A percentile compares a stretch with the other conserved stretches of the same genome.
phyloP scores from a whole-genome alignment of 2,329 filamentous ascomycete species.

The Aspergillus novoparasiticus region DNA sequence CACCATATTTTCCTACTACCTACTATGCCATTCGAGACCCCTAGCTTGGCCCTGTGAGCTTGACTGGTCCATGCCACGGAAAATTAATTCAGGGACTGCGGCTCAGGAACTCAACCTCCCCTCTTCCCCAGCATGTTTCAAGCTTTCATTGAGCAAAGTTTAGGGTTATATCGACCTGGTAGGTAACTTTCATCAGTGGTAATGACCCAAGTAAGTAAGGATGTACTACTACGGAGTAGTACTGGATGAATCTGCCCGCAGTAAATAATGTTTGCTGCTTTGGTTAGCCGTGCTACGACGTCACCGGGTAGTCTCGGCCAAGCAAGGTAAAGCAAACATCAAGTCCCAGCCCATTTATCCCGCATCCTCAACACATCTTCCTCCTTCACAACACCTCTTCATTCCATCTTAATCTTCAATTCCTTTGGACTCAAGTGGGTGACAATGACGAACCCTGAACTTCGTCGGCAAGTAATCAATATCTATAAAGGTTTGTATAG shows the following conservation, averaged over 20 bases:
- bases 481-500: slow-evolving; percentile 77
- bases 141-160: not conserved
- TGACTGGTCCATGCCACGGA: not conserved
- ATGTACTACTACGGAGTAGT: too few species aligned
- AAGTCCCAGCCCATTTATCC: not conserved
- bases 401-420: not conserved
- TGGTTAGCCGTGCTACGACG: not conserved
- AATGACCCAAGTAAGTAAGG: not conserved
- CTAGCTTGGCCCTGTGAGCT: not conserved
- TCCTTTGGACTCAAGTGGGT: slow-evolving; percentile 5
- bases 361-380: slow-evolving; percentile 1
- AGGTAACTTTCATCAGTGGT: not conserved
- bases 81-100: not conserved
- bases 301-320: not conserved
- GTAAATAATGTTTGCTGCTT: not conserved
- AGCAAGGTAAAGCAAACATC: not conserved
- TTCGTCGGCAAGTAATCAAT: slow-evolving; percentile 77
- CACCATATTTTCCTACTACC: too few species aligned
- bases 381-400: slow-evolving; percentile 2
- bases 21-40: not conserved
- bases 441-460: slow-evolving; percentile 54
- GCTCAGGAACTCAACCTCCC: not conserved
- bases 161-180: not conserved
- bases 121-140: not conserved
- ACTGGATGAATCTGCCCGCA: too few species aligned